Evolutionary conservation across 2,329 filamentous ascomycete genomes (phyloP), one percentile per base, ranked within the genome.

Genomic region (Westerdykella sp.): DNA sequence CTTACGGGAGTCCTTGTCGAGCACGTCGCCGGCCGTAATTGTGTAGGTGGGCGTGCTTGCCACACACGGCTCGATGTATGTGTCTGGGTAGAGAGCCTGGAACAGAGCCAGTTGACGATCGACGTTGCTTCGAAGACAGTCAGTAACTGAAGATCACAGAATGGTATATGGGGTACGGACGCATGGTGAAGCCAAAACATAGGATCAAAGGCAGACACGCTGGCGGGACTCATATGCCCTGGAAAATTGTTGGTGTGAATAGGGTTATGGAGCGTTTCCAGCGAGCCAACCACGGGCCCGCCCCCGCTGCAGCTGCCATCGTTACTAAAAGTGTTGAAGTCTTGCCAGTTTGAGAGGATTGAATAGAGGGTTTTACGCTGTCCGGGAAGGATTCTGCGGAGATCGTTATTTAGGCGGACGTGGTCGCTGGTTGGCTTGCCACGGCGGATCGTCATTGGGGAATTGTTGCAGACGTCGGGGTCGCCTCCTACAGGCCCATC

Each of bases 191-290:
- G 30, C 50, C 50, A 53, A 32, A 50, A 53, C n/a, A 50, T 45
- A 5, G 50, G 50, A 39, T 53, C 87, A 57, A 87, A 90, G 0
- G 83, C 78, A 6, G 85, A 84, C 51, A 84, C 82, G 22, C 40
- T 34, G 2, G 87, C 78, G 57, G 81, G 83, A 21, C 79, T 77
- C 80, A 89, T 83, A 55, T 86, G 83, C 1, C 83, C 82, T 45
- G 75, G 79, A 5, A 79, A 43, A 18, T 42, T 41, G 4, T 35
- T 25, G 5, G 36, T 42, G 35, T 58, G 55, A 32, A 54, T 45
- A n/a, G 31, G 23, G 23, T 49, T 45, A 36, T 58, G 55, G 11
- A 49, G 28, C 6, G 12, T 18, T 36, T 56, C 55, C 5, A 56
- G 32, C 5, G 37, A 21, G 9, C 41, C 44, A 40, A 39, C 7